Conservation (phyloP, 1,139 yeast genomes). For the Hyphopichia buzzinii region DNA sequence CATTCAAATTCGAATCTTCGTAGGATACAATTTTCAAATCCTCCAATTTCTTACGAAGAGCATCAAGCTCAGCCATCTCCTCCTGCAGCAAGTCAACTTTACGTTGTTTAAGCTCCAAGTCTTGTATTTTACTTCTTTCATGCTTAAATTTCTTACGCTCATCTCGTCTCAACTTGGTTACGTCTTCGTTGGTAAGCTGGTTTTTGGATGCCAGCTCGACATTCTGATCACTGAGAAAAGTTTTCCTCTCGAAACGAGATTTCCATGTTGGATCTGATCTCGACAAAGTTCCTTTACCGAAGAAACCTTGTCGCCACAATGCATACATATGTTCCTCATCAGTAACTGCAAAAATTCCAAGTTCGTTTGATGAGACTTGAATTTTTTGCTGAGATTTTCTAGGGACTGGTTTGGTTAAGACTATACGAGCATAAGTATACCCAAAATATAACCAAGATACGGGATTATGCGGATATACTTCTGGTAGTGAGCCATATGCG, state of each 20-base stretch:
- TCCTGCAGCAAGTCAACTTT: conserved; percentile 20
- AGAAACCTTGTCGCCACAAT: conserved; percentile 86
- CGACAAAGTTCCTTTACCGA: conserved; percentile 88
- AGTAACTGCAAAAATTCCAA: conserved; percentile 44
- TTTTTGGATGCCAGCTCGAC: conserved; percentile 19
- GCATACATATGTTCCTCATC: conserved; percentile 48
- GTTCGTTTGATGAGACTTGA: conserved; percentile 21
- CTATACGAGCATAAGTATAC: conserved; percentile 27
- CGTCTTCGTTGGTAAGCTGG: conserved; percentile 61
- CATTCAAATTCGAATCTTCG: conserved; percentile 11
- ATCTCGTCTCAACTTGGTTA: conserved; percentile 69
- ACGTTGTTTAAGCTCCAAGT: conserved; percentile 30
- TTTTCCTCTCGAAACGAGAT: conserved; percentile 52
- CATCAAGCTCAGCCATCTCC: conserved; percentile 27
- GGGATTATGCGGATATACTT: conserved; percentile 54
- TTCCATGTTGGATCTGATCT: conserved; percentile 93
- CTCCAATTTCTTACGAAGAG: conserved; percentile 22
- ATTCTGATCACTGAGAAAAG: conserved; percentile 36
- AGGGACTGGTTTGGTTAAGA: conserved; percentile 26
- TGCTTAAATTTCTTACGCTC: conserved; percentile 72
- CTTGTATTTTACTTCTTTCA: conserved; percentile 42
- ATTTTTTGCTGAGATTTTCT: conserved; percentile 18
- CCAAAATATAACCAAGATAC: conserved; percentile 54
- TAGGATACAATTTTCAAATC: conserved; percentile 18
- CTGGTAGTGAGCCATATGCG: conserved; percentile 42